Conservation (phyloP, 2,329 filamentous ascomycete species). For the Colletotrichum orchidophilum region DNA sequence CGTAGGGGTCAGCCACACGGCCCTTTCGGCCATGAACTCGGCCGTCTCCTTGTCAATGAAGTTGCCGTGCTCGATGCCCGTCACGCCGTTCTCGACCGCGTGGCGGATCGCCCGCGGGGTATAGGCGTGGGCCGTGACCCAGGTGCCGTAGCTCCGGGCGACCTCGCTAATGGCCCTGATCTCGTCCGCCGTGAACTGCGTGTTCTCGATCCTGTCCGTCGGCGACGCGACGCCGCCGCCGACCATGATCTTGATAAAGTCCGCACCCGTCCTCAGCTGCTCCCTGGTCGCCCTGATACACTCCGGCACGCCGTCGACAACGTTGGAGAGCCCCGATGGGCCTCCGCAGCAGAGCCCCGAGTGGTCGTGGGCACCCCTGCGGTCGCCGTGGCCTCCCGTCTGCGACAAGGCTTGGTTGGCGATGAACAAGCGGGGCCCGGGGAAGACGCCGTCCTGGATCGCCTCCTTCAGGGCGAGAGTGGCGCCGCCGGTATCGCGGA, state of each 20-base stretch:
- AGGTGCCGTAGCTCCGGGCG: slow-evolving; percentile 58
- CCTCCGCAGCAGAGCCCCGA: slow-evolving; percentile 55
- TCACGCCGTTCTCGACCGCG: slow-evolving; percentile 63
- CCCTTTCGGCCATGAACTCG: slow-evolving; percentile 58
- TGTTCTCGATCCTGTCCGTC: slow-evolving; percentile 61
- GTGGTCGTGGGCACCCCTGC: slow-evolving; percentile 52
- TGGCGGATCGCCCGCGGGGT: slow-evolving; percentile 63
- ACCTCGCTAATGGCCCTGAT: slow-evolving; percentile 62
- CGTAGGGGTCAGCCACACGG: slow-evolving; percentile 62
- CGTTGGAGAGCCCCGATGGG: slow-evolving; percentile 48
- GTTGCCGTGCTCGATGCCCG: slow-evolving; percentile 60
- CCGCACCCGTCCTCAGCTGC: slow-evolving; percentile 63
- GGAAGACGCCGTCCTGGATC: slow-evolving; percentile 62
- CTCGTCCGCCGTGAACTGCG: slow-evolving; percentile 67
- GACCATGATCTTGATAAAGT: slow-evolving; percentile 72
- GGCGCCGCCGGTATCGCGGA: slow-evolving; percentile 68
- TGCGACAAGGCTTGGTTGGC: slow-evolving; percentile 63
- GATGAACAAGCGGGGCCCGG: slow-evolving; percentile 65
- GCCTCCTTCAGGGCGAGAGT: slow-evolving; percentile 64
- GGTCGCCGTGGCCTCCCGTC: slow-evolving; percentile 67
- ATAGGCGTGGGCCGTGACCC: slow-evolving; percentile 68
- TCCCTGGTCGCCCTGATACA: slow-evolving; percentile 63
- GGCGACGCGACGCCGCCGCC: slow-evolving; percentile 66
- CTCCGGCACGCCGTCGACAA: slow-evolving; percentile 64
- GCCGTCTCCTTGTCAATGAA: slow-evolving; percentile 54